Evolutionary conservation across 805 yeast genomes (phyloP).

Genomic region (Nakazawaea ambrosiae): DNA sequence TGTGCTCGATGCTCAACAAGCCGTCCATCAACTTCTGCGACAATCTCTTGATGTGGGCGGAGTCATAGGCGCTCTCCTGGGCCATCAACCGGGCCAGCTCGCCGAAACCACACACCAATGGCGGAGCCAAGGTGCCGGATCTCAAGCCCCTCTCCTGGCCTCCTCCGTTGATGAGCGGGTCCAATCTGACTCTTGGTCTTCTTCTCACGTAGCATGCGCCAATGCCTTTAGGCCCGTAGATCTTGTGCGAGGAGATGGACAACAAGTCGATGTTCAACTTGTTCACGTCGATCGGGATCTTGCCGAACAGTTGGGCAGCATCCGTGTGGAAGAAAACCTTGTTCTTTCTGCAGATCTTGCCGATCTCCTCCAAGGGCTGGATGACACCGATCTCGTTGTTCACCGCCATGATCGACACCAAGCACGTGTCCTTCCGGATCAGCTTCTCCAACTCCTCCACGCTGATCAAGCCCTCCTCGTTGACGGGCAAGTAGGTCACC

Average conservation of each 20-base stretch:
- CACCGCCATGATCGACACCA: slow-evolving; percentile 94
- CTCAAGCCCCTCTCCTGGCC: slow-evolving; percentile 98
- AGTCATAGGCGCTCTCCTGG: slow-evolving; percentile 69
- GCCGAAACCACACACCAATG: slow-evolving; percentile 91
- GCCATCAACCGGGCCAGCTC: slow-evolving; percentile 88
- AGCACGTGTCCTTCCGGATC: slow-evolving; percentile 83
- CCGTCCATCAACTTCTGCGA: slow-evolving; percentile 70
- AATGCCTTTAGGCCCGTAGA: slow-evolving; percentile 96
- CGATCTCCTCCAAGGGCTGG: slow-evolving; percentile 94
- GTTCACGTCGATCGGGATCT: slow-evolving; percentile 87
- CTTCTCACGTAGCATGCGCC: slow-evolving; percentile 95
- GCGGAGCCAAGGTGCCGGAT: slow-evolving; percentile 97
- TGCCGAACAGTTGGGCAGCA: slow-evolving; percentile 96
- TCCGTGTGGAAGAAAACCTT: slow-evolving; percentile 97
- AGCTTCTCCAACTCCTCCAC: slow-evolving; percentile 73
- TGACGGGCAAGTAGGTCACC: slow-evolving; percentile 86
- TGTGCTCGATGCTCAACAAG: slow-evolving; percentile 76
- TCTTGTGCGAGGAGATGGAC: slow-evolving; percentile 93
- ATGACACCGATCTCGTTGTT: slow-evolving; percentile 97
- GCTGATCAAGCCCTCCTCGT: slow-evolving; percentile 69
- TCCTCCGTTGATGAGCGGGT: slow-evolving; percentile 93
- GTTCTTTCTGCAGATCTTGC: slow-evolving; percentile 73
- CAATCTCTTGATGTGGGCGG: slow-evolving; percentile 58
- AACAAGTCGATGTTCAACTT: slow-evolving; percentile 86
- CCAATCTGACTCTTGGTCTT: slow-evolving; percentile 96